Conservation (phyloP, 2,329 filamentous ascomycete species). For the Sporothrix variecibatus region DNA sequence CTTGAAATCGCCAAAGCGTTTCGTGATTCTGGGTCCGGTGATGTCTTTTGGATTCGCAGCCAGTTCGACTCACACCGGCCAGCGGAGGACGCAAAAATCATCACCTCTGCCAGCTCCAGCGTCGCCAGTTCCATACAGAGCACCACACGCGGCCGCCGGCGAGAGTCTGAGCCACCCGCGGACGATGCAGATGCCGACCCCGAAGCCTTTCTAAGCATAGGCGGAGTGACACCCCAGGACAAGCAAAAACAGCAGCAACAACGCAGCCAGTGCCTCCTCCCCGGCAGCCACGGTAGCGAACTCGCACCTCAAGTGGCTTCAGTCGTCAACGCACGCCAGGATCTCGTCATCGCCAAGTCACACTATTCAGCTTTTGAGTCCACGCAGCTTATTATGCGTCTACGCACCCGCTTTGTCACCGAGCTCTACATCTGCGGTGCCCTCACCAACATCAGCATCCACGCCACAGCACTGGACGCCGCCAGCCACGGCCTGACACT, state of each 20-base stretch:
- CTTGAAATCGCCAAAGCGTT: conserved; percentile 70
- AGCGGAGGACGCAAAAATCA: conserved; percentile 55
- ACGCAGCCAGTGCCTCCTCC: conserved; percentile 44
- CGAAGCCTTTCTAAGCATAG: conserved; percentile 43
- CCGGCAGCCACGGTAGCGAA: conserved; percentile 49
- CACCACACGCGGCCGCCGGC: conserved; percentile 3
- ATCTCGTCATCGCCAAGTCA: conserved; percentile 64
- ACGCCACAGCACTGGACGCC: conserved; percentile 88
- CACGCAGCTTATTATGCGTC: conserved; percentile 69
- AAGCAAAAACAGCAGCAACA: conserved; percentile 39
- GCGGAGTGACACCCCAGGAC: conserved; percentile 23
- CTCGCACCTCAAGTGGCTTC: conserved; percentile 47
- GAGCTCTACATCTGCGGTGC: conserved; percentile 88
- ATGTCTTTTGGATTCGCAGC: conserved; percentile 83
- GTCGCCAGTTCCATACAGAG: neutral
- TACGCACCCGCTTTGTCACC: conserved; percentile 84
- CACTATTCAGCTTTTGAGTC: conserved; percentile 86
- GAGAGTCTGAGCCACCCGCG: conserved; percentile 32
- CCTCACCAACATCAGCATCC: conserved; percentile 83
- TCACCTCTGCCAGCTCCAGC: conserved; percentile 38
- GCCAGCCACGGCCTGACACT: conserved; percentile 85
- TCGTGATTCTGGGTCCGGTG: conserved; percentile 65
- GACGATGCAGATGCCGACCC: conserved; percentile 38
- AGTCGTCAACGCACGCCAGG: conserved; percentile 47
- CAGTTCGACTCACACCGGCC: conserved; percentile 66